Base-by-base conservation (phyloP, 768 basidiomycete species). In the Suillus paluster region DNA sequence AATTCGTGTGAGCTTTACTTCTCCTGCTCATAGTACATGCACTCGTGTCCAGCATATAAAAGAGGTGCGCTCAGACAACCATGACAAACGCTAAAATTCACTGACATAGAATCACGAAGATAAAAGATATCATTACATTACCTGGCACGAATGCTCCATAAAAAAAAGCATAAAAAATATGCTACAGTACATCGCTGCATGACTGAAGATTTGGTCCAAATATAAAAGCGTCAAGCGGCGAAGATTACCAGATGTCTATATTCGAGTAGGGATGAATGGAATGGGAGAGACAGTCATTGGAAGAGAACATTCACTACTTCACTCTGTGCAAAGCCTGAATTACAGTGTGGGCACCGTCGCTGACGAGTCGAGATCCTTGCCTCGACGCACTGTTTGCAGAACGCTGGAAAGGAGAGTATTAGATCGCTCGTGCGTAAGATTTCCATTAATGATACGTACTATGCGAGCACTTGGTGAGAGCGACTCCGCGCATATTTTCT, bases 281-380 rank as follows among this genome's bases (percentile, higher is more conserved):
- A 14, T 4, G 11, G 19, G 6, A 50, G 30, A 33, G 10, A 33
- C 30, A 11, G 46, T 77, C 64, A 83, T 68, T 87, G 86, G 73
- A 89, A 86, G 68, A 80, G 88, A 36, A 90, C 71, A 12, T 80
- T 78, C 68, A 86, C 83, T n/a, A 95, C 92, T 64, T 99, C 95
- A 54, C 88, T 89, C 67, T 88, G 86, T 5, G 90, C 88, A 77
- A 99, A 99, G 1, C 83, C 75, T 36, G 90, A 70, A 64, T 90
- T 89, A 72, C 96, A 99, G 7, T 90, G 88, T 25, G 95, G 95
- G 77, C 96, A 99, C 74, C 96, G 96, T 30, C 96, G 89, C 72
- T 97, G 95, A 62, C 96, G 87, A 17, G 92, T 95, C 30, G 89
- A 77, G 67, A 98, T 83, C 45, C 97, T 89, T n/a, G 88, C 81